Evolutionary conservation across 2,329 filamentous ascomycete genomes (phyloP), one percentile per base, ranked within the genome.

Genomic region (Acephala macrosclerotiorum): DNA sequence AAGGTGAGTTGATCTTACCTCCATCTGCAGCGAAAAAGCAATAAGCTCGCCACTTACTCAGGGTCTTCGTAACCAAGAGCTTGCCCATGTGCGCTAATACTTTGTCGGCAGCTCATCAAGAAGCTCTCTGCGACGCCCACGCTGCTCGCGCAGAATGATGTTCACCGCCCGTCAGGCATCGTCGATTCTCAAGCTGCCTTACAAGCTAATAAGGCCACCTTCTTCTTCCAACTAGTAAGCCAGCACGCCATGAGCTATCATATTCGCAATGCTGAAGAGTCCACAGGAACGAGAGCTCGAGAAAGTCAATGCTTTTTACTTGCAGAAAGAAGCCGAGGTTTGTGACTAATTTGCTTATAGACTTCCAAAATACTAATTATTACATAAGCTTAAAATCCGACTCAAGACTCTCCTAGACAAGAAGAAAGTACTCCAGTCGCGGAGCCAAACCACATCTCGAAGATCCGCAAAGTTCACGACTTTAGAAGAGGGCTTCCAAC

Each of bases 251-350:
- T 65, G 63, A 71, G 35, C 65, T 62, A 69, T 58, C 67, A 71
- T 56, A 57, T 38, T 58, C 68, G 68, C 42, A 70, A 64, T 80
- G 68, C 81, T 86, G 68, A 87, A 74, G n/a, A 66, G 63, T 49
- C 65, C 71, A 67, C 77, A 97, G 94, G 96, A 99, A 85, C 90
- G 96, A 74, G 96, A 99, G 79, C 87, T 99, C 63, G 96, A 98
- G 80, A 99, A 98, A 79, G 96, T 99, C 80, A 99, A 99, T 80
- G 93, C 89, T 16, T 97, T 97, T 79, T 99, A 99, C 78, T 81
- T 98, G 40, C 96, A 98, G 78, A 99, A 99, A 78, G 96, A 99
- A 81, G 94, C 94, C 60, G 96, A 99, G 88, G 94, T 97, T 82
- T 70, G 86, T 81, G 60, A 26, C 47, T 42, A 60, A n/a, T 51